A percentile compares a stretch with the other conserved stretches of the same genome.
These are phyloP conservation scores for Coriolopsis trogii DNA, from an alignment of 1,284 basidiomycete genomes.

Conservation along the genomic window DNA sequence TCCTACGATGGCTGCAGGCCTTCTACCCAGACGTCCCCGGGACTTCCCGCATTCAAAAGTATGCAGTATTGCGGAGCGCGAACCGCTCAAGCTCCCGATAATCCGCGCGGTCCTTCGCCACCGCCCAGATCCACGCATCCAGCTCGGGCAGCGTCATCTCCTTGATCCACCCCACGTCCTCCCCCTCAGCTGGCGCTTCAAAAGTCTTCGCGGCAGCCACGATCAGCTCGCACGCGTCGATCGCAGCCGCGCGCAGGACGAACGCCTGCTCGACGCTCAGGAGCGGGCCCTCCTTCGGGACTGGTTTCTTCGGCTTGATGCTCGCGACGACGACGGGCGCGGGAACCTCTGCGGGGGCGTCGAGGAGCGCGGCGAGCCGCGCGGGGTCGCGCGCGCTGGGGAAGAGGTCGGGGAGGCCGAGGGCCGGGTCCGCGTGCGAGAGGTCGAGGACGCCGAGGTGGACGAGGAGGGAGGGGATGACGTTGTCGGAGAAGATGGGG, in stretches of 20 bases:
- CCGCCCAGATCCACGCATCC: slow-evolving; percentile 77
- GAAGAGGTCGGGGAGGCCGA: slow-evolving; percentile 47
- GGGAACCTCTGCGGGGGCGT: slow-evolving; percentile 16
- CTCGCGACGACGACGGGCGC: slow-evolving; percentile 19
- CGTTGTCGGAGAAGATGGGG: slow-evolving; percentile 87
- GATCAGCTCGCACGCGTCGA: slow-evolving; percentile 76
- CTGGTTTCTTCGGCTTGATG: slow-evolving; percentile 25
- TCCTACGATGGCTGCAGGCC: no score
- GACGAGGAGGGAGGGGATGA: slow-evolving; percentile 81
- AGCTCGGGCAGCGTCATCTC: slow-evolving; percentile 61
- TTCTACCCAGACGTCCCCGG: no score
- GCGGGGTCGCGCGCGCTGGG: slow-evolving; percentile 43
- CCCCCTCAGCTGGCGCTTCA: slow-evolving; percentile 26
- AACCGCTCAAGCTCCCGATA: slow-evolving; percentile 67
- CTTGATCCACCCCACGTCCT: slow-evolving; percentile 51
- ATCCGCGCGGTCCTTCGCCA: slow-evolving; percentile 74
- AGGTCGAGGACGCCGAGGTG: slow-evolving; percentile 78
- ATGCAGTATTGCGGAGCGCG: slow-evolving; percentile 62
- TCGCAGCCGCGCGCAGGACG: slow-evolving; percentile 77
- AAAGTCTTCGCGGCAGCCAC: slow-evolving; percentile 53
- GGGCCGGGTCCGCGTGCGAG: slow-evolving; percentile 42
- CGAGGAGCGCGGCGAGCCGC: slow-evolving; percentile 45
- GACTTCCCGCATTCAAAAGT: no score
- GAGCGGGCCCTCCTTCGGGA: slow-evolving; percentile 63
- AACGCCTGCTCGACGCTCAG: slow-evolving; percentile 67